Conservation (phyloP, 2,329 filamentous ascomycete species). For the Lachnellula cervina region DNA sequence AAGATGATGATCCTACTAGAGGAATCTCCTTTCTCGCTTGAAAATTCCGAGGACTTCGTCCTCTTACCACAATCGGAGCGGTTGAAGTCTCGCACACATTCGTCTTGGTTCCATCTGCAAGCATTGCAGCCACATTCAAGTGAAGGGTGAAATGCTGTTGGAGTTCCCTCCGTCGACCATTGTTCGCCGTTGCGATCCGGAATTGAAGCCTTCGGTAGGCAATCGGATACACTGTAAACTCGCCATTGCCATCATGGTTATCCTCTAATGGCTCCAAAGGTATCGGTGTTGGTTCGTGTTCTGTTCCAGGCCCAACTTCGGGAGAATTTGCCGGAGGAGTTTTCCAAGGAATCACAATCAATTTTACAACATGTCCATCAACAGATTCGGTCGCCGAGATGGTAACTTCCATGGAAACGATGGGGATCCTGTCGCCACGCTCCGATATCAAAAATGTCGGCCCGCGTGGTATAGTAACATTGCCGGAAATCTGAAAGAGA, state of each 20-base stretch:
- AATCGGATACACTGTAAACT: constrained; percentile 86
- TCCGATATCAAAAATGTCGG: constrained; percentile 79
- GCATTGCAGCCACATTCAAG: constrained; percentile 76
- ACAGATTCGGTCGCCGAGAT: constrained; percentile 94
- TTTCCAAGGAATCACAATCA: constrained; percentile 98
- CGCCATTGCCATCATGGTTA: constrained; percentile 39
- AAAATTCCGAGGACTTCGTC: constrained; percentile 90
- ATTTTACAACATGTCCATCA: constrained; percentile 83
- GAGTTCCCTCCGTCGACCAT: constrained; percentile 87
- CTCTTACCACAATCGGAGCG: constrained; percentile 87
- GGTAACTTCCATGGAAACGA: constrained; percentile 76
- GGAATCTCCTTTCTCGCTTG: constrained; percentile 91
- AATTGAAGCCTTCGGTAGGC: constrained; percentile 94
- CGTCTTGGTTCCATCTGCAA: constrained; percentile 78
- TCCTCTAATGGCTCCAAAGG: constrained; percentile 65
- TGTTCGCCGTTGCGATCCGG: constrained; percentile 91
- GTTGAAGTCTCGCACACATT: constrained; percentile 80
- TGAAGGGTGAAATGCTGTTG: constrained; percentile 94
- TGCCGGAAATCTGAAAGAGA: constrained; percentile 92
- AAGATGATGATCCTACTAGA: constrained; percentile 41
- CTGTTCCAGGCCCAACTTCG: constrained; percentile 58
- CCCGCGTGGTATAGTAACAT: constrained; percentile 72
- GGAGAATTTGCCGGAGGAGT: constrained; percentile 77
- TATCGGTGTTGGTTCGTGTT: constrained; percentile 82
- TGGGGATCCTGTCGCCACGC: constrained; percentile 75